Conservation (phyloP, 148 eudicot species). For the Cornus kousa region DNA sequence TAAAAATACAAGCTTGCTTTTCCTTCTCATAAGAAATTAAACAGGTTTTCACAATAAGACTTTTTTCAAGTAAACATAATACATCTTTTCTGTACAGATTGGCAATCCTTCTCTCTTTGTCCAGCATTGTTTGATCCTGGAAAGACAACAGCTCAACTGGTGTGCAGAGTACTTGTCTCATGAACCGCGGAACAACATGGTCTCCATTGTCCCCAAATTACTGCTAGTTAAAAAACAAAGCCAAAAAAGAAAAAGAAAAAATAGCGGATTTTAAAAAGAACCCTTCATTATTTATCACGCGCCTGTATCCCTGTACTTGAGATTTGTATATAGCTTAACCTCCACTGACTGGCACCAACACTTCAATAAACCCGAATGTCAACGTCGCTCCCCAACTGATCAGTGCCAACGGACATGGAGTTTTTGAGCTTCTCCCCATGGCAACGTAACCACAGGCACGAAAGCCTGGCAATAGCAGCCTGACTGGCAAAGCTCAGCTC, state of each 20-base stretch:
- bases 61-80: not conserved
- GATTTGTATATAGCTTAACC: not conserved
- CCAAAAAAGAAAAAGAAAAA: not conserved
- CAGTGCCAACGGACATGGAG: not conserved
- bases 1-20: not conserved
- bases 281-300: not conserved
- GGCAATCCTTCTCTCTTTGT: not conserved
- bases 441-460: conserved; percentile 45
- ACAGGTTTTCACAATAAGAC: conserved; percentile 4
- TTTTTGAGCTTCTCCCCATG: conserved; percentile 18
- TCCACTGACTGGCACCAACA: not conserved
- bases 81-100: not conserved
- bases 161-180: not conserved
- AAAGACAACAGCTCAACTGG: not conserved
- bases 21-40: conserved; percentile 1
- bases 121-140: not conserved
- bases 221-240: not conserved
- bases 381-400: conserved; percentile 22
- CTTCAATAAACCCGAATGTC: conserved; percentile 29
- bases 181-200: not conserved
- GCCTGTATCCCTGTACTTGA: not conserved
- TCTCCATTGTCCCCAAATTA: not conserved
- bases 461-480: conserved; percentile 50
- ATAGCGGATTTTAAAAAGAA: not conserved
- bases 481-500: conserved; percentile 35